These are phyloP conservation scores for Chaetoceros muelleri DNA, from an alignment of 108 stramenopile genomes.

Conservation along the genomic window DNA sequence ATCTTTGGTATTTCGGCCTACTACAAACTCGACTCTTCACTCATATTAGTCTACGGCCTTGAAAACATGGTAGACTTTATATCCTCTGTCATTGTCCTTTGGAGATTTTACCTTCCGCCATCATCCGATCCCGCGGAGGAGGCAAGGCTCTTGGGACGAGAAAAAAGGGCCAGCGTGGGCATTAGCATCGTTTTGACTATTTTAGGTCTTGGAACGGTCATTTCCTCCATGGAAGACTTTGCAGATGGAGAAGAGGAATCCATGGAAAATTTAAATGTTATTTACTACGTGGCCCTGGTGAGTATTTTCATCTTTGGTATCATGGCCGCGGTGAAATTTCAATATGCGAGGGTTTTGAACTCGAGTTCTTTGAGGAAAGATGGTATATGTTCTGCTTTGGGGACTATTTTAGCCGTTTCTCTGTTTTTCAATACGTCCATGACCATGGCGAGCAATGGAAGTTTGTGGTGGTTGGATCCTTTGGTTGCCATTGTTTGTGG, in stretches of 20 bases:
- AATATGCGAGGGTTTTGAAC: constrained; percentile 36
- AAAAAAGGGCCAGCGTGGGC: constrained; percentile 57
- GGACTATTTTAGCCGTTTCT: constrained; percentile 44
- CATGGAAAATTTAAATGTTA: constrained; percentile 13
- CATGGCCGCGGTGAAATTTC: constrained; percentile 54
- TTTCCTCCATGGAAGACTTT: constrained; percentile 38
- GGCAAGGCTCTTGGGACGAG: constrained; percentile 38
- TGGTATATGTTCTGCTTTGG: constrained; percentile 68
- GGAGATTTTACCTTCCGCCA: constrained; percentile 60
- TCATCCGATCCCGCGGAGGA: constrained; percentile 28
- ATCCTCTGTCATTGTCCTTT: constrained; percentile 49
- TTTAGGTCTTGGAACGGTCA: constrained; percentile 41
- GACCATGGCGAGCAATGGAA: not conserved
- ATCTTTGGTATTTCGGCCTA: constrained; percentile 45
- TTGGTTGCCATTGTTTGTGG: constrained; percentile 53
- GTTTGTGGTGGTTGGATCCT: constrained; percentile 65
- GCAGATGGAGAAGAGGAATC: constrained; percentile 16
- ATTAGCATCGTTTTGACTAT: constrained; percentile 56
- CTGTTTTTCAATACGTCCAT: constrained; percentile 44
- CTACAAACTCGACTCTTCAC: constrained; percentile 32
- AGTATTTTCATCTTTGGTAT: constrained; percentile 50
- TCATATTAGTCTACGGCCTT: constrained; percentile 62
- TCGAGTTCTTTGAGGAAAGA: constrained; percentile 58
- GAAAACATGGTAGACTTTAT: constrained; percentile 73
- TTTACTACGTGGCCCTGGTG: constrained; percentile 33